A percentile compares a stretch with the other conserved stretches of the same genome.
These are phyloP conservation scores for Hylodesmum podocarpum DNA, from an alignment of 306 rosid species.

Conservation along the genomic window DNA sequence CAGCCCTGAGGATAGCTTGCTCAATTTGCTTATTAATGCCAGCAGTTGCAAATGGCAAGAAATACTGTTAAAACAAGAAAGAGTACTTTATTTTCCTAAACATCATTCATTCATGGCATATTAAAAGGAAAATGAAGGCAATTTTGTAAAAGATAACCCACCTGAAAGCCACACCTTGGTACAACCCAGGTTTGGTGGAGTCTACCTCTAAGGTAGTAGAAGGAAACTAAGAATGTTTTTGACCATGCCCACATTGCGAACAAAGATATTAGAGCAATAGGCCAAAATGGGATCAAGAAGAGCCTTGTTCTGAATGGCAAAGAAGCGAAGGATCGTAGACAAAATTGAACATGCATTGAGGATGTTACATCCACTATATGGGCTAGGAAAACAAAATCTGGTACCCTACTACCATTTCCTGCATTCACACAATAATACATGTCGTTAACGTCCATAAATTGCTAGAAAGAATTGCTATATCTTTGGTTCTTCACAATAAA, in stretches of 20 bases:
- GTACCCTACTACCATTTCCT: conserved; percentile 55
- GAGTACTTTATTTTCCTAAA: too few relatives aligned
- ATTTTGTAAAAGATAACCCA: too few relatives aligned
- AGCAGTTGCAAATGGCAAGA: conserved; percentile 84
- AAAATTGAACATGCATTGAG: conserved; percentile 57
- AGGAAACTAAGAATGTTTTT: conserved; percentile 56
- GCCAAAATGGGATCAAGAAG: conserved; percentile 47
- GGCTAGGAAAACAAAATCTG: conserved; percentile 87
- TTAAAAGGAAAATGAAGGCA: too few relatives aligned
- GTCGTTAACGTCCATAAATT: too few relatives aligned
- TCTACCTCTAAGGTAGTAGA: conserved; percentile 62
- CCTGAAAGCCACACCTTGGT: conserved; percentile 92
- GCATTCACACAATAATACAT: too few relatives aligned
- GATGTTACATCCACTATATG: conserved; percentile 83
- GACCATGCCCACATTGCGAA: conserved; percentile 82
- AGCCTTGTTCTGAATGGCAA: conserved; percentile 52
- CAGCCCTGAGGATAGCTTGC: conserved; percentile 81
- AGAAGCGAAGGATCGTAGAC: conserved; percentile 53
- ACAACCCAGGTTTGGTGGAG: conserved; percentile 93
- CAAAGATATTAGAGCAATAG: conserved; percentile 27
- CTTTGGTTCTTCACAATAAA: too few relatives aligned
- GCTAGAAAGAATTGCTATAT: not conserved
- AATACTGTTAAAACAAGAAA: conserved; percentile 52
- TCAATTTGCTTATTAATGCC: conserved; percentile 93
- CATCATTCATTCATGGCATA: too few relatives aligned